Base-by-base conservation (phyloP, 768 basidiomycete genomes). In the Mycena amicta region DNA sequence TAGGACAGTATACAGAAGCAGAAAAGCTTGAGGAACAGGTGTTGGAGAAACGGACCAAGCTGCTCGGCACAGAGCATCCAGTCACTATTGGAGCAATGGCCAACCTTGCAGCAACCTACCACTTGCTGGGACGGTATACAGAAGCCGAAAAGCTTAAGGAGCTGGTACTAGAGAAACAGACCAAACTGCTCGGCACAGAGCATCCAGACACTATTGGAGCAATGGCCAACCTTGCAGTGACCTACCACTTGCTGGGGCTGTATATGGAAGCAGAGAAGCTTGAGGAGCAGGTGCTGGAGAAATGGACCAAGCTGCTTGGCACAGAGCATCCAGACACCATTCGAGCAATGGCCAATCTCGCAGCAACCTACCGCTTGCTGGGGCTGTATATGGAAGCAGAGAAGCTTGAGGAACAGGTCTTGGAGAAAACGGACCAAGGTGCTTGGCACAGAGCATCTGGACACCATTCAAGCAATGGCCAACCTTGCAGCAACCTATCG, bases 161-260 rank as follows among this genome's bases (percentile, higher is more conserved):
- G n/a, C 18, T 16, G 28, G 26, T 59, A 8, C 27, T 55, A 22
- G 22, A 59, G 28, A 20, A 31, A 29, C 27, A n/a, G 12, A 15
- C 22, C 18, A 15, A 49, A 33, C 12, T 55, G 4, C 30, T 54
- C 3, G 53, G 57, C 22, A 20, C 11, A 22, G 27, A 54, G 18
- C 57, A 59, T 49, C 41, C 23, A 25, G n/a, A 33, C 18, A 59
- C 57, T 3, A 20, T 53, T 22, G 2, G 1, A 5, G 29, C 1
- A n/a, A 49, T 56, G 59, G 50, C 16, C 23, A 52, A 52, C 20
- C 40, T 61, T 37, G 59, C 55, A 26, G 27, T 3, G 20, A 57
- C 51, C 50, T 61, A 57, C 31, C 5, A 4, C 5, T 28, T 27
- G 20, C 27, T 31, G 46, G 50, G 59, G 2, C 25, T 27, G 27